Percentiles rank a stretch among this genome's conserved stretches.
Conservation (phyloP, 2,329 filamentous ascomycete genomes). For the Alternaria novae-zelandiae region DNA sequence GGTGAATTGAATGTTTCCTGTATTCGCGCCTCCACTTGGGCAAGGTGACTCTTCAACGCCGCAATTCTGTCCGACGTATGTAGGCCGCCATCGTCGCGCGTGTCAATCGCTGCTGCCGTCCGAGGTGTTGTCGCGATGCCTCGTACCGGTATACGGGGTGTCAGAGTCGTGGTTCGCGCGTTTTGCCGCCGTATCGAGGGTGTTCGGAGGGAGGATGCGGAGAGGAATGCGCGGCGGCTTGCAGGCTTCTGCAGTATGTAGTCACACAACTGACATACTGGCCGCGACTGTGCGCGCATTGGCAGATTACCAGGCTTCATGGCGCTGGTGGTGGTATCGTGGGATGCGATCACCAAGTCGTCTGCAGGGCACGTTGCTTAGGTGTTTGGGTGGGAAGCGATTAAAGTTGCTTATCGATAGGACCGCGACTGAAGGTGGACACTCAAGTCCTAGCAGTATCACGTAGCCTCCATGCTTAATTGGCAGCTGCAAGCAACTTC, state of each 20-base stretch:
- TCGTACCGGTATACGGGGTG: conserved; percentile 24
- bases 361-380: neutral
- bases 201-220: conserved; percentile 30
- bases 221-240: conserved; percentile 36
- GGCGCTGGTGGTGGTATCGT: conserved; percentile 1
- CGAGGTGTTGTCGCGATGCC: conserved; percentile 27
- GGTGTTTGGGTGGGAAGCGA: conserved; percentile 43
- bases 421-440: neutral
- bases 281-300: conserved; percentile 36
- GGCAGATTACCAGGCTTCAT: conserved; percentile 40
- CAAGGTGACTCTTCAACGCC: conserved; percentile 29
- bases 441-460: neutral
- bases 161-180: conserved; percentile 21
- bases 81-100: conserved; percentile 13
- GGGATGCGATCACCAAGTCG: neutral
- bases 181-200: conserved; percentile 34
- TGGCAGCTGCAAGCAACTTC: neutral
- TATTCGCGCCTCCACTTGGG: conserved; percentile 36
- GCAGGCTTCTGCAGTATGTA: conserved; percentile 39
- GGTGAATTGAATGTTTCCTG: conserved; percentile 32
- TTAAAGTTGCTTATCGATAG: neutral
- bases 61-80: conserved; percentile 29
- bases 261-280: conserved; percentile 44
- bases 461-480: neutral
- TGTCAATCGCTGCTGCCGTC: conserved; percentile 20